Evolutionary conservation across 2,329 filamentous ascomycete genomes (phyloP).

Genomic region (Coniochaeta sp.): DNA sequence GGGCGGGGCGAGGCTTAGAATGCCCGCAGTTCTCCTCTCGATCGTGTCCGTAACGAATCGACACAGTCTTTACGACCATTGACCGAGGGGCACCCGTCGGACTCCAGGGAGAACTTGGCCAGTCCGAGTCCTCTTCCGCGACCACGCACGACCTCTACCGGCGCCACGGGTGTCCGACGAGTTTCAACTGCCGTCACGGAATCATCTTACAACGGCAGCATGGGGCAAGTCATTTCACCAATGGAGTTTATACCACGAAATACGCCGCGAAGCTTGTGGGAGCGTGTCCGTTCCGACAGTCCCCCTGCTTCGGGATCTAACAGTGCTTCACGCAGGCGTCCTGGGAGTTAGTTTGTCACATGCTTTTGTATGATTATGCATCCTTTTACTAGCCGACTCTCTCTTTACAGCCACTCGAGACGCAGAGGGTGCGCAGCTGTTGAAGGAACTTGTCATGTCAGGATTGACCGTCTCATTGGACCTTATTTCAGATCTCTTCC

Average conservation of each 20-base stretch:
- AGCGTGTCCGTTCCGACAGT: background rate
- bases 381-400: background rate
- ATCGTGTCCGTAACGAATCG: background rate
- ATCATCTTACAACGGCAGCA: background rate
- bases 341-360: background rate
- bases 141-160: background rate
- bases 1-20: slow-evolving; percentile 3
- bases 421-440: background rate
- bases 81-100: background rate
- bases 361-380: slow-evolving; percentile 1
- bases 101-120: background rate
- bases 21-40: background rate
- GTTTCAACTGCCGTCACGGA: background rate
- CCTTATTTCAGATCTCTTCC: no score
- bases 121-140: background rate
- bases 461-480: background rate
- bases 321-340: background rate
- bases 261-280: background rate
- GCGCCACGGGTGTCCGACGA: background rate
- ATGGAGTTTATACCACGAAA: background rate
- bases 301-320: background rate
- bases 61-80: background rate
- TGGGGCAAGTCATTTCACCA: background rate
- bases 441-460: background rate
- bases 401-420: background rate